Base-by-base conservation (phyloP, 768 basidiomycete species). In the Leccinum incarnatum region DNA sequence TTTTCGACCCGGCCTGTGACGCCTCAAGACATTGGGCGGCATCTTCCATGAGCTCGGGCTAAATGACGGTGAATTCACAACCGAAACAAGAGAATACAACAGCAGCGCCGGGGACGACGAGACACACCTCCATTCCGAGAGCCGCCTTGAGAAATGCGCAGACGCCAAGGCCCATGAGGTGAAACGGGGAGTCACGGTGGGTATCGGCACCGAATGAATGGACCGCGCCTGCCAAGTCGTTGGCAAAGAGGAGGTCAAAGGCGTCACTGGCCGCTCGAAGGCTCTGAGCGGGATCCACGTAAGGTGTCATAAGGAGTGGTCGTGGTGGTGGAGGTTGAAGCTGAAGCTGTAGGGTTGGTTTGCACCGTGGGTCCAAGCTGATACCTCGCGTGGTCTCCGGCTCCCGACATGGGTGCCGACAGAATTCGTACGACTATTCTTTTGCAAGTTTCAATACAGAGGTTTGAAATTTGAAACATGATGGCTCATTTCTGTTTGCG, bases 121-220 rank as follows among this genome's bases (percentile, higher is more conserved):
- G 14, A 6, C 58, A 12, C 37, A 86, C 87, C 81, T 93, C 91
- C 84, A 91, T 84, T n/a, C 89, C 88, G 14, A 92, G 74, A 1
- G 87, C 88, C 0, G 89, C 91, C 69, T 91, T 86, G 47, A 92
- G 74, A 63, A 92, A 92, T 1, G 83, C 81, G 58, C 85, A 86
- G 0, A 87, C 84, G 15, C 89, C 91, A 0, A 83, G 75, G 1
- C 91, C 91, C 58, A 92, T 77, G 19, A 82, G 76, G 70, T 93
- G 90, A 65, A 90, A 88, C 0, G 91, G 84, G 40, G 87, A 86
- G 36, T 83, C 78, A 9, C 73, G 68, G 25, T 54, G 30, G 1
- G 10, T 2, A 27, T 65, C 54, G 5, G 51, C 45, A 56, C 14
- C 67, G 68, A 91, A 87, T 40, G 78, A 74, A 11, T 74, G 65